Percentiles rank a stretch among this genome's conserved stretches.
These are phyloP conservation scores for Fagopyrum tataricum DNA, from an alignment of 148 eudicot species.

Conservation along the genomic window DNA sequence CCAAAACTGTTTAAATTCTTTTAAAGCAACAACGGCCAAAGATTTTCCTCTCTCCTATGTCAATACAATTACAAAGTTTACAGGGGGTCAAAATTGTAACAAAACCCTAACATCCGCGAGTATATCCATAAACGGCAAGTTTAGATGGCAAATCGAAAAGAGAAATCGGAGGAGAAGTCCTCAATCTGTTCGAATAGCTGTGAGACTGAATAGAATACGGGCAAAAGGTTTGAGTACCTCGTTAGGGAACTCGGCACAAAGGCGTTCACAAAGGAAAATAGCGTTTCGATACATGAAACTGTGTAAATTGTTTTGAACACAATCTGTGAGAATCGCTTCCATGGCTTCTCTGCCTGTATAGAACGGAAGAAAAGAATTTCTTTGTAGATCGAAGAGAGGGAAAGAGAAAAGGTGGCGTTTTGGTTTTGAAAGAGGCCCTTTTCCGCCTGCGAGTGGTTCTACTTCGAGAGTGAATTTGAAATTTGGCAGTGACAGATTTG, in stretches of 20 bases:
- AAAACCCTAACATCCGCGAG: constrained; percentile 4
- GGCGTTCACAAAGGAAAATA: constrained; percentile 87
- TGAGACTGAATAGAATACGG: not conserved
- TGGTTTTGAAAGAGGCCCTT: not conserved
- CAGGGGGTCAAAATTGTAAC: not conserved
- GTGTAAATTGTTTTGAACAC: constrained; percentile 62
- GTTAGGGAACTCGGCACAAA: constrained; percentile 85
- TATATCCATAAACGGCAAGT: not conserved
- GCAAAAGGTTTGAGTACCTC: constrained; percentile 42
- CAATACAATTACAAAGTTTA: not conserved
- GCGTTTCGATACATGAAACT: constrained; percentile 75
- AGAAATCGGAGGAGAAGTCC: not conserved
- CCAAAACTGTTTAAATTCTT: too few relatives aligned
- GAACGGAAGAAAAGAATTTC: not conserved
- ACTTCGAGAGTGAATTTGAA: constrained; percentile 10
- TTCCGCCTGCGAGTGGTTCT: constrained; percentile 2
- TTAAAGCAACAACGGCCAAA: not conserved
- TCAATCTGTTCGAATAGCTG: not conserved
- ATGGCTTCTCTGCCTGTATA: constrained; percentile 25
- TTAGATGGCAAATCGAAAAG: not conserved
- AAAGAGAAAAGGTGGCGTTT: not conserved
- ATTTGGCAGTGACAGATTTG: not conserved
- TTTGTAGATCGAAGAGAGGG: constrained; percentile 7
- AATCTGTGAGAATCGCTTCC: constrained; percentile 70
- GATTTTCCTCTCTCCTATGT: not conserved